Evolutionary conservation across 1,139 yeast genomes (phyloP).

Genomic region (Yamadazyma mexicana): DNA sequence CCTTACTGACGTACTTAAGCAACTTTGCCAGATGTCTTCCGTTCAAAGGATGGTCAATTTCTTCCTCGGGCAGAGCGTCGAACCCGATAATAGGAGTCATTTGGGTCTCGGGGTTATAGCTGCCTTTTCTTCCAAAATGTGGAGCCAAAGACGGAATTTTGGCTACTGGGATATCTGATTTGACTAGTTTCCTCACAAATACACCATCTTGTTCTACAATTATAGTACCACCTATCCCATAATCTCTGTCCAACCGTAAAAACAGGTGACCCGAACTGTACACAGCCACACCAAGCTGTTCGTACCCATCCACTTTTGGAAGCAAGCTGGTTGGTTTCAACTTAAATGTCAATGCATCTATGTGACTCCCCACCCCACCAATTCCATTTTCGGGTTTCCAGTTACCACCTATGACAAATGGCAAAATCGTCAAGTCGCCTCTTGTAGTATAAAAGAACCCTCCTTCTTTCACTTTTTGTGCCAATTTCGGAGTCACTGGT

Average conservation of each 20-base stretch:
- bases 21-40: constrained; percentile 59
- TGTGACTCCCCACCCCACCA: constrained; percentile 60
- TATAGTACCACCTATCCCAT: constrained; percentile 65
- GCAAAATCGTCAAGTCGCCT: constrained; percentile 55
- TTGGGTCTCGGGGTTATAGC: constrained; percentile 59
- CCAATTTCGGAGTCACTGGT: constrained; percentile 32
- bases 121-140: constrained; percentile 56
- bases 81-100: constrained; percentile 61
- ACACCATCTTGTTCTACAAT: constrained; percentile 38
- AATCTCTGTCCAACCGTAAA: constrained; percentile 66
- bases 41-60: constrained; percentile 28
- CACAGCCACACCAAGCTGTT: constrained; percentile 64
- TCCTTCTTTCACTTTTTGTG: constrained; percentile 25
- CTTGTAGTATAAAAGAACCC: constrained; percentile 52
- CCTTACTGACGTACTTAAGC: constrained; percentile 54
- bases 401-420: constrained; percentile 55
- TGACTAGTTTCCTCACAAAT: constrained; percentile 45
- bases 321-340: constrained; percentile 58
- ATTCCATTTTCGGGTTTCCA: constrained; percentile 61
- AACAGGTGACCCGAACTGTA: constrained; percentile 60
- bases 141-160: constrained; percentile 67
- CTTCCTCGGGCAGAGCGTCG: constrained; percentile 1
- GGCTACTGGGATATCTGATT: constrained; percentile 66
- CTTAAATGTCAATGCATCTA: constrained; percentile 58
- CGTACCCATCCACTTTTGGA: constrained; percentile 55